Conservation (phyloP, 345 rosid genomes). For the Hibiscus syriacus region DNA sequence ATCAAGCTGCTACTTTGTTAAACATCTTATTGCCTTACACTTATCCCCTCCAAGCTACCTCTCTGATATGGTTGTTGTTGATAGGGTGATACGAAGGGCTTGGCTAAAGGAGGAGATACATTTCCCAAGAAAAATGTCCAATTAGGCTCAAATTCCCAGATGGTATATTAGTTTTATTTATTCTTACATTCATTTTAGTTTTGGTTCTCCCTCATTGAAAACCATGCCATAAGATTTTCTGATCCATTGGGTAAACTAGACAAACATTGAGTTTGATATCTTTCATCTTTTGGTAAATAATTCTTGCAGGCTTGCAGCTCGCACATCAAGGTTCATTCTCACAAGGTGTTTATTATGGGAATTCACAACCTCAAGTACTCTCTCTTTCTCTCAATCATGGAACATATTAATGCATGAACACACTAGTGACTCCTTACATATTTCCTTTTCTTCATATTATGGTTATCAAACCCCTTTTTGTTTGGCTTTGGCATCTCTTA, state of each 20-base stretch:
- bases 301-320: conserved; percentile 52
- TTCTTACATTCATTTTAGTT: neutral
- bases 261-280: neutral
- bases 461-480: too few relatives aligned
- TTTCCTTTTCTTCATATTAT: neutral
- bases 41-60: neutral
- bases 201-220: neutral
- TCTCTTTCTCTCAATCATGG: conserved; percentile 9
- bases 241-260: neutral
- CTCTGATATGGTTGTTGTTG: neutral
- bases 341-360: conserved; percentile 42
- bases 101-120: conserved; percentile 59
- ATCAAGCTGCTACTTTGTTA: conserved; percentile 1
- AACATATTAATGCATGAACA: neutral
- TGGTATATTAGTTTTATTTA: conserved; percentile 3
- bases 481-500: too few relatives aligned
- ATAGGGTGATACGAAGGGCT: conserved; percentile 85
- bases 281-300: conserved; percentile 8
- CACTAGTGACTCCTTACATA: neutral
- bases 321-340: conserved; percentile 50
- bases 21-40: neutral
- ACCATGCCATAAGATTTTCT: neutral
- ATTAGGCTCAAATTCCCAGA: conserved; percentile 51
- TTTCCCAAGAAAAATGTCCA: conserved; percentile 45
- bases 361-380: conserved; percentile 60